These are phyloP conservation scores for Anacardium occidentale DNA, from an alignment of 345 rosid genomes.

Conservation along the genomic window DNA sequence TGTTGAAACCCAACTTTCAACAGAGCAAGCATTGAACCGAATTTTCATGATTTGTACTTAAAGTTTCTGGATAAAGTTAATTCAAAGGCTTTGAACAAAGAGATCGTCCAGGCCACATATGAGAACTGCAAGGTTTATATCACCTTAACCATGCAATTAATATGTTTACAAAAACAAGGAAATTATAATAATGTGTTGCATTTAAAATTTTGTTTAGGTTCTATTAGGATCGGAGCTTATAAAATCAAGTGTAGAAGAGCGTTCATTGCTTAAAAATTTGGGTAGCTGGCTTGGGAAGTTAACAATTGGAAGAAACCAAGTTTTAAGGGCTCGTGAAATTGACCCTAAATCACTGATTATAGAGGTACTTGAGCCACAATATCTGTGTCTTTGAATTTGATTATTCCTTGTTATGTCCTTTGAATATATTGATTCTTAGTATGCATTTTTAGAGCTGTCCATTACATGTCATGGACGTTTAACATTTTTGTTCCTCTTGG, in stretches of 20 bases:
- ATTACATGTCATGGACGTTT: no score
- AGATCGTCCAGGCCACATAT: slow-evolving; percentile 82
- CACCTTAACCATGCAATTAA: no score
- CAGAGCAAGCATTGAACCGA: slow-evolving; percentile 99
- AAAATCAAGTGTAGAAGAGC: slow-evolving; percentile 95
- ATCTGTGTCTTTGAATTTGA: no score
- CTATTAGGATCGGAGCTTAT: slow-evolving; percentile 96
- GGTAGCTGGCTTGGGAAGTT: slow-evolving; percentile 99
- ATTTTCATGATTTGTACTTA: slow-evolving; percentile 93
- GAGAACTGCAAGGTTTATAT: slow-evolving; percentile 89
- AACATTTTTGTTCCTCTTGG: not conserved
- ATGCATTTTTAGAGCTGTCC: no score
- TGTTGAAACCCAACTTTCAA: no score
- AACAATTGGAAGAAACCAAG: slow-evolving; percentile 94
- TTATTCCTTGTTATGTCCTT: no score
- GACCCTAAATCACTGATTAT: slow-evolving; percentile 97
- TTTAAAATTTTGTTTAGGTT: slow-evolving; percentile 42
- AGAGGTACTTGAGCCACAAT: slow-evolving; percentile 48
- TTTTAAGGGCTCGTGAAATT: slow-evolving; percentile 86
- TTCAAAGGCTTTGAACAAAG: slow-evolving; percentile 74
- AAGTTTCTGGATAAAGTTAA: slow-evolving; percentile 88
- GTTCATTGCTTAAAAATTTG: slow-evolving; percentile 87
- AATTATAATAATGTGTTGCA: no score
- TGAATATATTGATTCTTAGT: no score
- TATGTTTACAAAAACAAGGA: no score